phyloP scores from a whole-genome alignment of 2,329 filamentous ascomycete genomes.

The Colletotrichum horii region DNA sequence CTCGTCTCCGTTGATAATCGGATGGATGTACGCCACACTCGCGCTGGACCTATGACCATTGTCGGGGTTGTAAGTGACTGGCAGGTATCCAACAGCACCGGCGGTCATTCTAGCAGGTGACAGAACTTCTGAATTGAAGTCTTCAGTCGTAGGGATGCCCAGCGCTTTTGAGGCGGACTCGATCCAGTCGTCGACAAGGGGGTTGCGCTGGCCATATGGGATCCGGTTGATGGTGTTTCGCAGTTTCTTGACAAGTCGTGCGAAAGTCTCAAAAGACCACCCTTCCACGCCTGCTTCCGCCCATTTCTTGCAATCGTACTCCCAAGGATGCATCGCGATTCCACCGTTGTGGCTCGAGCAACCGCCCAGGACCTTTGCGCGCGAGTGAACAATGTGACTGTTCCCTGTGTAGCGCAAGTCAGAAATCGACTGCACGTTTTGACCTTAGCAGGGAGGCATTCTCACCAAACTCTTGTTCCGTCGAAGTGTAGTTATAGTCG shows the following conservation, averaged over 20 bases:
- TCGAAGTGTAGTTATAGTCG: not conserved
- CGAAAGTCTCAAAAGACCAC: not conserved
- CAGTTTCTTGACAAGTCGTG: not conserved
- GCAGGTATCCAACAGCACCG: not conserved
- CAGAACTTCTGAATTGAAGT: not conserved
- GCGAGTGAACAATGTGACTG: not conserved
- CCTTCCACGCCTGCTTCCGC: not conserved
- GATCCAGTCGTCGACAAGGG: not conserved
- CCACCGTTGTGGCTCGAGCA: not conserved
- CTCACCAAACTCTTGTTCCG: not conserved
- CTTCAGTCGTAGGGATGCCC: not conserved
- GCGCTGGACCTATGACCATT: not conserved
- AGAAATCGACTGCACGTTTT: not conserved
- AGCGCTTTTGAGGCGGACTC: not conserved
- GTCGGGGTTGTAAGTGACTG: not conserved
- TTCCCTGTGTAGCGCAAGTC: not conserved
- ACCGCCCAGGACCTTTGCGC: not conserved
- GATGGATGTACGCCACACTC: not conserved
- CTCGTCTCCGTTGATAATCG: not conserved
- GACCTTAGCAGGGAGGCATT: not conserved
- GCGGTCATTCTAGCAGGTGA: not conserved
- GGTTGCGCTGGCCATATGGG: not conserved
- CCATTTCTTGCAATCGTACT: not conserved
- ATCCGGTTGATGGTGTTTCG: not conserved
- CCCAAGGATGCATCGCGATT: not conserved